These are phyloP conservation scores for Inga laurina DNA, from an alignment of 306 rosid species.

Conservation along the genomic window DNA sequence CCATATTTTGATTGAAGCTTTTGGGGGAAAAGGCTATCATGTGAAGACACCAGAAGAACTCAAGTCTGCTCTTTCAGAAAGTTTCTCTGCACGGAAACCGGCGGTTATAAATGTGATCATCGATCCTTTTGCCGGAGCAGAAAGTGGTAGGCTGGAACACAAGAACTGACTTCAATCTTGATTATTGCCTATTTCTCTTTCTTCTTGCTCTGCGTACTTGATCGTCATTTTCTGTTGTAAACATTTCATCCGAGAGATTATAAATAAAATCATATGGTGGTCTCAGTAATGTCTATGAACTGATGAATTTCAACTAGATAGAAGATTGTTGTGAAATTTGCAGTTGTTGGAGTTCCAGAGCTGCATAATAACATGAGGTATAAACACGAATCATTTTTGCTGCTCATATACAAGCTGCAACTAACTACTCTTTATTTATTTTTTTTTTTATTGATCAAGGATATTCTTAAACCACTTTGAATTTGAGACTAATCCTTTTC, in stretches of 20 bases:
- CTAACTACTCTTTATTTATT: no score
- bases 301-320: not conserved
- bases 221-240: not conserved
- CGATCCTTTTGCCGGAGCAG: constrained; percentile 96
- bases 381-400: no score
- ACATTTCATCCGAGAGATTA: not conserved
- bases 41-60: constrained; percentile 79
- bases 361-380: no score
- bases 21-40: constrained; percentile 94
- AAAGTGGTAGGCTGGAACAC: constrained; percentile 92
- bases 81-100: constrained; percentile 68
- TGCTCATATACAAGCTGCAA: no score
- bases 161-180: constrained; percentile 60
- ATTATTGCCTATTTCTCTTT: not conserved
- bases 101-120: constrained; percentile 72
- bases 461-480: no score
- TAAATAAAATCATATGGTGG: not conserved
- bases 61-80: constrained; percentile 73
- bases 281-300: not conserved
- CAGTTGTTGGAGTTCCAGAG: no score
- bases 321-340: no score
- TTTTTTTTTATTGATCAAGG: no score
- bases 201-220: not conserved
- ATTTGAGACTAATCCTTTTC: no score
- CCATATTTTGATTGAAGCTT: constrained; percentile 88